These are phyloP conservation scores for Macadamia integrifolia DNA, from an alignment of 164 flowering plant genomes.

Conservation along the genomic window DNA sequence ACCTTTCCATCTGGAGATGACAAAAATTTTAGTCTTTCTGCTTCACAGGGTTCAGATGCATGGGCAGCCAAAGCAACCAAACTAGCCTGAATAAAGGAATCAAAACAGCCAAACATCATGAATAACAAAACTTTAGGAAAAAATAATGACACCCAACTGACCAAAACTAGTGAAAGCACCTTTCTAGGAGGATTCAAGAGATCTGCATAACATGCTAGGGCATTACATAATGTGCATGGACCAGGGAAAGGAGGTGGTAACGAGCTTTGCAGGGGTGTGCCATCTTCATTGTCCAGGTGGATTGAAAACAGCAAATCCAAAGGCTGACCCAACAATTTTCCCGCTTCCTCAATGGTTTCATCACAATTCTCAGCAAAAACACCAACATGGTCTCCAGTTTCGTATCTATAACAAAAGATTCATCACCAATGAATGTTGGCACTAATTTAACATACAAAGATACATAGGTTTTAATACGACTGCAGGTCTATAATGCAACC, in stretches of 20 bases:
- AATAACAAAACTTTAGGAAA: background rate
- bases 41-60: conserved; percentile 70
- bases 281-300: conserved; percentile 75
- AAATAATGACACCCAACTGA: background rate
- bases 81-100: conserved; percentile 39
- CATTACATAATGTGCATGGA: conserved; percentile 73
- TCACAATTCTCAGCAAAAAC: conserved; percentile 67
- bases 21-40: conserved; percentile 58
- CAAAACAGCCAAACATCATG: background rate
- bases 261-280: conserved; percentile 56
- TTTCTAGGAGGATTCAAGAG: conserved; percentile 74
- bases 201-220: conserved; percentile 78
- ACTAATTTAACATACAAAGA: background rate
- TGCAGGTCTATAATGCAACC: no score
- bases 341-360: conserved; percentile 80
- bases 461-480: no score
- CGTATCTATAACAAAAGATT: conserved; percentile 46
- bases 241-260: conserved; percentile 76
- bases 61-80: conserved; percentile 76
- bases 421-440: background rate
- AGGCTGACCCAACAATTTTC: conserved; percentile 52
- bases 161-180: conserved; percentile 29
- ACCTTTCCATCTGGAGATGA: conserved; percentile 89
- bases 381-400: conserved; percentile 95
- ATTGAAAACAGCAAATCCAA: conserved; percentile 59